Percentiles rank a stretch among this genome's conserved stretches.
Conservation (phyloP, 495 filamentous ascomycete species). For the Daldinia caldariorum region DNA sequence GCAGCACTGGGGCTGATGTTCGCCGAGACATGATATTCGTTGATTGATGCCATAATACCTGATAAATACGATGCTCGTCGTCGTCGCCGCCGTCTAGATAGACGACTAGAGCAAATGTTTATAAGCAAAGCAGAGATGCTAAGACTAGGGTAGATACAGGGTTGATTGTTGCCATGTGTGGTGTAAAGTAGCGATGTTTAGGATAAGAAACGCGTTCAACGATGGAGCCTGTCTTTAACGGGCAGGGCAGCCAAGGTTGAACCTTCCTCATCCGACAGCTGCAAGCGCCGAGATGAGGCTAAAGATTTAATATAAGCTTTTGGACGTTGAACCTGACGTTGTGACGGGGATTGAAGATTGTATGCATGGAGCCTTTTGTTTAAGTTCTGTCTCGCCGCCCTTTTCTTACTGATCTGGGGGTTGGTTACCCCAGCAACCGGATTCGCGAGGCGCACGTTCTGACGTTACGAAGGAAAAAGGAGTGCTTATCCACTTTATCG, state of each 20-base stretch:
- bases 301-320: slow-evolving; percentile 9
- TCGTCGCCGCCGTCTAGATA: too few relatives aligned
- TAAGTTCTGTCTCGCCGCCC: slow-evolving; percentile 35
- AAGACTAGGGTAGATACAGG: slow-evolving; percentile 11
- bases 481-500: slow-evolving; percentile 30
- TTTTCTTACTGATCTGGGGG: slow-evolving; percentile 19
- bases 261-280: slow-evolving; percentile 30
- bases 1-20: slow-evolving; percentile 33
- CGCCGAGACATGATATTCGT: slow-evolving; percentile 39
- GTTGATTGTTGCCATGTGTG: slow-evolving; percentile 22
- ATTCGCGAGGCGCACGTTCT: background rate
- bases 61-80: slow-evolving; percentile 9
- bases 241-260: slow-evolving; percentile 15
- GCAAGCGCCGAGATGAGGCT: slow-evolving; percentile 4
- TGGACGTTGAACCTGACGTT: slow-evolving; percentile 21
- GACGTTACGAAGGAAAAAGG: slow-evolving; percentile 4
- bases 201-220: slow-evolving; percentile 20
- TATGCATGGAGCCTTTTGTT: slow-evolving; percentile 36
- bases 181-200: slow-evolving; percentile 13
- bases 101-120: slow-evolving; percentile 14
- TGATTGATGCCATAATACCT: slow-evolving; percentile 40
- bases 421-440: slow-evolving; percentile 37
- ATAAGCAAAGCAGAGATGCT: slow-evolving; percentile 20
- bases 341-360: slow-evolving; percentile 1
- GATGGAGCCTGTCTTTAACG: slow-evolving; percentile 20